Evolutionary conservation across 306 rosid species (phyloP).

Genomic region (Betula pendula): DNA sequence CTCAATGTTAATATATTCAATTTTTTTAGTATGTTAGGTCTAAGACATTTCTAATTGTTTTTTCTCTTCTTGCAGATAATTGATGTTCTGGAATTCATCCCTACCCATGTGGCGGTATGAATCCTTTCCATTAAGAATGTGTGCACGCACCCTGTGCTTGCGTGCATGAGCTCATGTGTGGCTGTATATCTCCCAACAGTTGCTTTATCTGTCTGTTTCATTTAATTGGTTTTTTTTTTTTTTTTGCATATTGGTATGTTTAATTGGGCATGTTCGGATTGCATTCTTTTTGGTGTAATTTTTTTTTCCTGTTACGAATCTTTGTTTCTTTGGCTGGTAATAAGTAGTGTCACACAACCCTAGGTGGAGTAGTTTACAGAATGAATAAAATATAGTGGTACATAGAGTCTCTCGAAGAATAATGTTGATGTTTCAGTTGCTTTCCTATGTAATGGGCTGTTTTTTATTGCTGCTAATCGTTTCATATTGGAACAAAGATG

Average conservation of each 20-base stretch:
- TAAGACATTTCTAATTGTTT: conserved; percentile 14
- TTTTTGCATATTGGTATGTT: background rate
- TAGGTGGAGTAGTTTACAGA: background rate
- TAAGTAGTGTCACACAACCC: background rate
- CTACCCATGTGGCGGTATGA: conserved; percentile 96
- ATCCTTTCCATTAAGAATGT: conserved; percentile 22
- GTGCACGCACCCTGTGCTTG: background rate
- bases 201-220: background rate
- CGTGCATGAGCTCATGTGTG: background rate
- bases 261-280: background rate
- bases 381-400: no score
- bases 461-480: background rate
- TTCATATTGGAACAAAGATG: background rate
- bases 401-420: background rate
- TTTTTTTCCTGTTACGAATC: background rate
- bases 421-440: background rate
- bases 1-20: background rate
- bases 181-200: background rate
- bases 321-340: background rate
- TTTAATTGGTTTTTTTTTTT: background rate
- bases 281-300: background rate
- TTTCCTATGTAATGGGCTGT: background rate
- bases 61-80: conserved; percentile 64
- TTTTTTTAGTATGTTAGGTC: background rate
- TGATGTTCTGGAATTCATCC: conserved; percentile 83